Evolutionary conservation across 1,139 yeast genomes (phyloP).

Genomic region (Yamadazyma kanchanaburiensis): DNA sequence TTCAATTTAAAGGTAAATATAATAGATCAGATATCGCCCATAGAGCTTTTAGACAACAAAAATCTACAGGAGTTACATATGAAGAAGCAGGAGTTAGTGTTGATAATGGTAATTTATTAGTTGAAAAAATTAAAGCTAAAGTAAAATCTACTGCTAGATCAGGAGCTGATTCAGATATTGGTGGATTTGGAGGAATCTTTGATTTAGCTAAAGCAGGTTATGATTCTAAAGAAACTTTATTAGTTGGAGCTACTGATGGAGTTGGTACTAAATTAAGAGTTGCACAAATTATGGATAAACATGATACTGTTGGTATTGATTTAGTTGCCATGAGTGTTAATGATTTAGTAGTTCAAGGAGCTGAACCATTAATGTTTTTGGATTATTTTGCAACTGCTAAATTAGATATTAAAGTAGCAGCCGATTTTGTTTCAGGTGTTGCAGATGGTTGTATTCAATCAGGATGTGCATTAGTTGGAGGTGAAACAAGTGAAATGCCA

Average conservation of each 20-base stretch:
- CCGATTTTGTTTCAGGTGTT: conserved; percentile 90
- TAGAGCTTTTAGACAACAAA: conserved; percentile 77
- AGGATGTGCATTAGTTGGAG: conserved; percentile 98
- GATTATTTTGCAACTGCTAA: conserved; percentile 97
- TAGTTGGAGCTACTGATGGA: conserved; percentile 98
- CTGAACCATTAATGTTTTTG: conserved; percentile 92
- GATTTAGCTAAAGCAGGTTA: conserved; percentile 90
- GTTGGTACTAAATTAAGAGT: conserved; percentile 96
- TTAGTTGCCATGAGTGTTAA: conserved; percentile 98
- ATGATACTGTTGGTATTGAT: conserved; percentile 96
- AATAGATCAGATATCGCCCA: conserved; percentile 94
- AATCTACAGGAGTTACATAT: conserved; percentile 59
- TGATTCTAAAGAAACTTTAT: conserved; percentile 65
- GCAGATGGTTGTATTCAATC: conserved; percentile 95
- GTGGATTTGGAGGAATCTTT: conserved; percentile 97
- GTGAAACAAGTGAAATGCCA: conserved; percentile 99
- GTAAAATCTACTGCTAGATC: conserved; percentile 94
- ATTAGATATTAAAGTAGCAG: conserved; percentile 78
- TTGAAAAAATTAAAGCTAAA: conserved; percentile 83
- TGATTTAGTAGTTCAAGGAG: conserved; percentile 97
- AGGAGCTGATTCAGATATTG: conserved; percentile 97
- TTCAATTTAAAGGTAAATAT: conserved; percentile 71
- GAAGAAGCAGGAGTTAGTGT: conserved; percentile 97
- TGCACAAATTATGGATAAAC: conserved; percentile 86
- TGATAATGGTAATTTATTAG: conserved; percentile 88